A percentile compares a stretch with the other conserved stretches of the same genome.
Evolutionary conservation across 1,284 basidiomycete genomes (phyloP).

Genomic region (Neonothopanus nambi): DNA sequence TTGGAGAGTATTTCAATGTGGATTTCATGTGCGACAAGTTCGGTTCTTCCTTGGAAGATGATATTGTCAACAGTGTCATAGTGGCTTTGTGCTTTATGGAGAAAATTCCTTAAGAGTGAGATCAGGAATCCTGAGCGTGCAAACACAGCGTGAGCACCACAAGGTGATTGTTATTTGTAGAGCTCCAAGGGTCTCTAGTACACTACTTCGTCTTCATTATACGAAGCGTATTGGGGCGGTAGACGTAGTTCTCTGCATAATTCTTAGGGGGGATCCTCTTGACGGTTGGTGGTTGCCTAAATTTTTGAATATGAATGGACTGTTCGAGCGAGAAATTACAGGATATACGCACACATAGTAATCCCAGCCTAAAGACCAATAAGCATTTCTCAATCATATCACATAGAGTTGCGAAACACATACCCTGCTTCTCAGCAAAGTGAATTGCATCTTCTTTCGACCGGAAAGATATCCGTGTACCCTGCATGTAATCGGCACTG

Average conservation of each 20-base stretch:
- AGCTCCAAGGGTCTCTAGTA: not conserved
- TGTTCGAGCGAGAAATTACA: slow-evolving; percentile 3
- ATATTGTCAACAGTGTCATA: too few relatives aligned
- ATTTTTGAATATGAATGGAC: slow-evolving; percentile 20
- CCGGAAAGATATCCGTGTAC: slow-evolving; percentile 84
- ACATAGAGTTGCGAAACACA: slow-evolving; percentile 18
- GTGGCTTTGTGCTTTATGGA: too few relatives aligned
- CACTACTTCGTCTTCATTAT: slow-evolving; percentile 83
- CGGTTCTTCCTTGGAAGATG: too few relatives aligned
- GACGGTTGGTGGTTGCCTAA: slow-evolving; percentile 67
- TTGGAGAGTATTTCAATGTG: too few relatives aligned
- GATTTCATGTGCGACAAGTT: too few relatives aligned
- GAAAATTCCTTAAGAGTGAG: too few relatives aligned
- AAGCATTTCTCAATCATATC: slow-evolving; percentile 5
- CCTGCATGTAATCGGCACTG: slow-evolving; percentile 98
- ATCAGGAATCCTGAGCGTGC: too few relatives aligned
- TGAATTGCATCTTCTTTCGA: slow-evolving; percentile 92
- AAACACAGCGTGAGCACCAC: too few relatives aligned
- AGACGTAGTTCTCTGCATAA: slow-evolving; percentile 90
- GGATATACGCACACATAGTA: slow-evolving; percentile 64
- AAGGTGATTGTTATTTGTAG: too few relatives aligned
- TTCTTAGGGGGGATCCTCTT: slow-evolving; percentile 88
- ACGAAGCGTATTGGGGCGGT: slow-evolving; percentile 80
- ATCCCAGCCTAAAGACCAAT: slow-evolving; percentile 60
- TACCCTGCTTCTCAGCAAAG: slow-evolving; percentile 92